A percentile compares a stretch with the other conserved stretches of the same genome.
Evolutionary conservation across 1,139 yeast genomes (phyloP).

Genomic region (Yamadazyma epiphylla): DNA sequence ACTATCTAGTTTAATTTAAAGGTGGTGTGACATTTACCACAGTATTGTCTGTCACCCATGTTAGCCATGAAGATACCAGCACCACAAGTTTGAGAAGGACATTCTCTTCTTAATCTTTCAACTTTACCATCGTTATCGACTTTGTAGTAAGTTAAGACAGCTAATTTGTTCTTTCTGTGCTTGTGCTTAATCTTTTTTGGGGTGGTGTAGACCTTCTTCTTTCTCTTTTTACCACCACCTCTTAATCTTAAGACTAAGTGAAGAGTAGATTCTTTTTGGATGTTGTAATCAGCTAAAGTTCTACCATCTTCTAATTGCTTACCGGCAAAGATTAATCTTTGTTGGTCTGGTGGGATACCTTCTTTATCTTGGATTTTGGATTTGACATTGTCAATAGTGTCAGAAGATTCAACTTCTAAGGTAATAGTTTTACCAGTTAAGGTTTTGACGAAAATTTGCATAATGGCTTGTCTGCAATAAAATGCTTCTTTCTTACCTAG

Average conservation of each 20-base stretch:
- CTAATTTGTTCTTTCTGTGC: conserved; percentile 99
- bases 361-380: conserved; percentile 99
- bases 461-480: conserved; percentile 53
- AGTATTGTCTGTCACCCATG: conserved; percentile 99
- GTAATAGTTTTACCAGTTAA: conserved; percentile 99
- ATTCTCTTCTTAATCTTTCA: conserved; percentile 98
- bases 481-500: conserved; percentile 56
- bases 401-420: conserved; percentile 98
- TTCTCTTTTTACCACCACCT: conserved; percentile 99
- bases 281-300: conserved; percentile 99
- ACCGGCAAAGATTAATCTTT: conserved; percentile 99
- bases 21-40: conserved; percentile 99
- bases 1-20: conserved; percentile 53
- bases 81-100: conserved; percentile 92
- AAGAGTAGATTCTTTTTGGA: conserved; percentile 98
- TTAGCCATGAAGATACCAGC: conserved; percentile 99
- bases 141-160: conserved; percentile 99
- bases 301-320: conserved; percentile 99
- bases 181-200: conserved; percentile 99
- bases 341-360: conserved; percentile 99
- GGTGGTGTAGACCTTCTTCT: conserved; percentile 99
- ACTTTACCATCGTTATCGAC: conserved; percentile 98
- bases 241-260: conserved; percentile 98
- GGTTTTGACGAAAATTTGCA: conserved; percentile 99
- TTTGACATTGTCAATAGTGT: conserved; percentile 99